Percentiles rank a stretch among this genome's conserved stretches.
Evolutionary conservation across 179 eudicot species (phyloP).

Genomic region (Silene coronaria): DNA sequence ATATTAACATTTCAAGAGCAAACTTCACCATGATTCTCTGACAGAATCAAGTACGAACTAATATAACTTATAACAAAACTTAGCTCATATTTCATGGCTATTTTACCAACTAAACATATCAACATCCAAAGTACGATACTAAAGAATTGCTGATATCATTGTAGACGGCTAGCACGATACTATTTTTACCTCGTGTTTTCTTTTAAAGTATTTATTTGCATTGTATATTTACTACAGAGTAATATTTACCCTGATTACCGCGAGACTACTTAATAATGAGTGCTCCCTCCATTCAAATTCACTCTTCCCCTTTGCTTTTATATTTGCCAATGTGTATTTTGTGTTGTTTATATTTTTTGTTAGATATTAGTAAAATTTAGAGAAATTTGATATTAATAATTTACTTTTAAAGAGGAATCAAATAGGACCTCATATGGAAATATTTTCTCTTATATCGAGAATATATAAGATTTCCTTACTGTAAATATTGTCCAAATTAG

Average conservation of each 20-base stretch:
- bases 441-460: too few relatives aligned
- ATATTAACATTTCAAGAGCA: constrained; percentile 13
- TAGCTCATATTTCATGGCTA: constrained; percentile 19
- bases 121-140: constrained; percentile 1
- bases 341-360: too few relatives aligned
- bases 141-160: constrained; percentile 7
- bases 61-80: constrained; percentile 17
- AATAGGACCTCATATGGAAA: too few relatives aligned
- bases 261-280: too few relatives aligned
- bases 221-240: constrained; percentile 11
- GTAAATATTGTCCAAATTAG: too few relatives aligned
- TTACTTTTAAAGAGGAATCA: too few relatives aligned
- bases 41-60: constrained; percentile 11
- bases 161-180: not conserved
- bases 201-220: constrained; percentile 7
- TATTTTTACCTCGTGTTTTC: not conserved
- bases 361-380: too few relatives aligned
- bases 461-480: too few relatives aligned
- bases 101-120: not conserved
- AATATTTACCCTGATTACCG: constrained; percentile 8
- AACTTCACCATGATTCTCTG: constrained; percentile 10
- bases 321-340: too few relatives aligned
- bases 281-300: too few relatives aligned
- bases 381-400: too few relatives aligned
- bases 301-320: too few relatives aligned